Evolutionary conservation across 2,329 filamentous ascomycete genomes (phyloP).

Genomic region (Hymenoscyphus linearis): DNA sequence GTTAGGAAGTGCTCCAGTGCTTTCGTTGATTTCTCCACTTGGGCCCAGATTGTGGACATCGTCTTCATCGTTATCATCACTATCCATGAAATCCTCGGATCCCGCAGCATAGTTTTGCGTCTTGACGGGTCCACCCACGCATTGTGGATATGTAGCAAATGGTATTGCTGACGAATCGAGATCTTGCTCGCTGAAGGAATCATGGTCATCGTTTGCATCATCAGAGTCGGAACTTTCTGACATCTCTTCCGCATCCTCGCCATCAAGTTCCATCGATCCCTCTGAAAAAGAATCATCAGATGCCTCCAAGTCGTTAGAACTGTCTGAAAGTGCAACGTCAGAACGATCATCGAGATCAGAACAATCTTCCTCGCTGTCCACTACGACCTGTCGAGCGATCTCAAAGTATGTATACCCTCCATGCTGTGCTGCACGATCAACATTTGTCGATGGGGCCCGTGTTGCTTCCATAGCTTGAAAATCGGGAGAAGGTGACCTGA

Average conservation of each 20-base stretch:
- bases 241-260: conserved; percentile 11
- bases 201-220: conserved; percentile 4
- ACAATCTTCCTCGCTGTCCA: conserved; percentile 11
- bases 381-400: conserved; percentile 14
- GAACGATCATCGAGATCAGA: conserved; percentile 15
- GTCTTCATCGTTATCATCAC: conserved; percentile 8
- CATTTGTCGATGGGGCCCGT: neutral
- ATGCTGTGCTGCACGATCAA: neutral
- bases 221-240: conserved; percentile 5
- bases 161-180: neutral
- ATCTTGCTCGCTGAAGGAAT: conserved; percentile 6
- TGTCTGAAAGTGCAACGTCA: neutral
- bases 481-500: conserved; percentile 4
- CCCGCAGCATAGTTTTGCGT: neutral
- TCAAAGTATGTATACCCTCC: conserved; percentile 6
- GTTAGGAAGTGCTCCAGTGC: conserved; percentile 19
- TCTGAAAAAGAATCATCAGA: neutral
- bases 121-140: neutral
- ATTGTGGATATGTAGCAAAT: neutral
- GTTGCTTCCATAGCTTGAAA: neutral
- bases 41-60: conserved; percentile 24
- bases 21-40: conserved; percentile 23
- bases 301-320: conserved; percentile 4
- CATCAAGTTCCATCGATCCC: conserved; percentile 11
- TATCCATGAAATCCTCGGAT: neutral